Conservation (phyloP, 2,329 filamentous ascomycete genomes). For the Aschersonia sp. region DNA sequence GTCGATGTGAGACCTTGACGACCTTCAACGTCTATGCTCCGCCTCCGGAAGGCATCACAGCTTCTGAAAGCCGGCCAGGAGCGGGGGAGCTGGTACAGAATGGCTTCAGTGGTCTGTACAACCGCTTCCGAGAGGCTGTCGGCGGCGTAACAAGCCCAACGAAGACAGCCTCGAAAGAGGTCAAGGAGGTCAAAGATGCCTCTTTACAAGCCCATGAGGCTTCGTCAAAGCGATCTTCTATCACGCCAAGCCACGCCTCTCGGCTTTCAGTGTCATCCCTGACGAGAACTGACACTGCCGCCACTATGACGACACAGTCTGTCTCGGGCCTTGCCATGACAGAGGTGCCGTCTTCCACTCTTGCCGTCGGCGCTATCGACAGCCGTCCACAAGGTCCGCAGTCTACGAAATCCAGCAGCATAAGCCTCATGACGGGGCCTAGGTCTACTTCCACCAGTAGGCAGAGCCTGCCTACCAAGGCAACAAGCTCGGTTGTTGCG, state of each 20-base stretch:
- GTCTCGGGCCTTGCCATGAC: slow-evolving; percentile 17
- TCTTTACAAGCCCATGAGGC: slow-evolving; percentile 7
- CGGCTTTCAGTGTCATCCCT: slow-evolving; percentile 26
- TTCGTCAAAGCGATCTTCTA: slow-evolving; percentile 28
- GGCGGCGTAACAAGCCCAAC: slow-evolving; percentile 41
- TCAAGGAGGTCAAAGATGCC: slow-evolving; percentile 20
- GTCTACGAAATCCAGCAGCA: slow-evolving; percentile 33
- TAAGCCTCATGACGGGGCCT: slow-evolving; percentile 27
- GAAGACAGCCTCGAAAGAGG: slow-evolving; percentile 19
- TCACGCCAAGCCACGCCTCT: slow-evolving; percentile 23
- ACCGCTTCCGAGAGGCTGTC: slow-evolving; percentile 69
- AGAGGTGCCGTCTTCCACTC: slow-evolving; percentile 21
- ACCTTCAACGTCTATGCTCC: slow-evolving; percentile 89
- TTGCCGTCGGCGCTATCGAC: slow-evolving; percentile 19
- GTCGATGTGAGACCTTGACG: slow-evolving; percentile 68
- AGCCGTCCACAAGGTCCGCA: slow-evolving; percentile 23
- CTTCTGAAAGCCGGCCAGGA: slow-evolving; percentile 53
- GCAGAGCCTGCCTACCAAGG: slow-evolving; percentile 26
- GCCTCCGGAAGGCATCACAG: slow-evolving; percentile 42
- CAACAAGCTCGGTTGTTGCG: slow-evolving; percentile 24
- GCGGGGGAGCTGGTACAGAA: slow-evolving; percentile 66
- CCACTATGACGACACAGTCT: slow-evolving; percentile 14
- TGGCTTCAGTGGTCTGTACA: slow-evolving; percentile 80
- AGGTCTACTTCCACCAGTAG: slow-evolving; percentile 25
- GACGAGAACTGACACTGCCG: slow-evolving; percentile 24